These are phyloP conservation scores for Phytophthora sojae DNA, from an alignment of 352 stramenopile species.

Conservation along the genomic window DNA sequence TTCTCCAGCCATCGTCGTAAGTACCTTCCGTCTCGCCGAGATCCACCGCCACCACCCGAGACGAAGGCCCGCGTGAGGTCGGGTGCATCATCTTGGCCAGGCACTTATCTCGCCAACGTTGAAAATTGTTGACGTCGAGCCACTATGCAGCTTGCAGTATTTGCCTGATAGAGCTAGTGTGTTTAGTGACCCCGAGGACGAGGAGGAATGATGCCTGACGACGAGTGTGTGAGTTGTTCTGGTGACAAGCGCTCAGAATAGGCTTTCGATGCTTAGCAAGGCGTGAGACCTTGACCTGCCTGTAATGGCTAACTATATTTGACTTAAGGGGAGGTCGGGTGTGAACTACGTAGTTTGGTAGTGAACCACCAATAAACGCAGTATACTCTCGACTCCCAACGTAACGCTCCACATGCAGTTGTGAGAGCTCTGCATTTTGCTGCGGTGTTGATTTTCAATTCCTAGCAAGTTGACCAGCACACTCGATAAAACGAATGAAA, in stretches of 20 bases:
- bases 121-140: slow-evolving; percentile 8
- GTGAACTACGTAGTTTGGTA: not conserved
- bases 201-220: slow-evolving; percentile 19
- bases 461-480: no score
- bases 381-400: no score
- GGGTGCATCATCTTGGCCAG: slow-evolving; percentile 30
- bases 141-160: not conserved
- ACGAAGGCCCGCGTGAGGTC: slow-evolving; percentile 21
- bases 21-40: slow-evolving; percentile 33
- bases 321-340: not conserved
- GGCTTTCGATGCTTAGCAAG: not conserved
- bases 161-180: not conserved
- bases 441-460: no score
- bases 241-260: slow-evolving; percentile 31
- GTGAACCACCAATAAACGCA: not conserved
- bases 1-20: slow-evolving; percentile 17
- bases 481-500: no score
- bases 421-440: no score
- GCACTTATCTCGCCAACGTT: slow-evolving; percentile 11
- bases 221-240: slow-evolving; percentile 4
- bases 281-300: not conserved
- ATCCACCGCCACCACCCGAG: slow-evolving; percentile 33
- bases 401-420: no score
- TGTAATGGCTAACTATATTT: slow-evolving; percentile 16
- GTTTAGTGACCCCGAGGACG: slow-evolving; percentile 19